Evolutionary conservation across 495 filamentous ascomycete genomes (phyloP).

Genomic region (Saxophila tyrrhenica): DNA sequence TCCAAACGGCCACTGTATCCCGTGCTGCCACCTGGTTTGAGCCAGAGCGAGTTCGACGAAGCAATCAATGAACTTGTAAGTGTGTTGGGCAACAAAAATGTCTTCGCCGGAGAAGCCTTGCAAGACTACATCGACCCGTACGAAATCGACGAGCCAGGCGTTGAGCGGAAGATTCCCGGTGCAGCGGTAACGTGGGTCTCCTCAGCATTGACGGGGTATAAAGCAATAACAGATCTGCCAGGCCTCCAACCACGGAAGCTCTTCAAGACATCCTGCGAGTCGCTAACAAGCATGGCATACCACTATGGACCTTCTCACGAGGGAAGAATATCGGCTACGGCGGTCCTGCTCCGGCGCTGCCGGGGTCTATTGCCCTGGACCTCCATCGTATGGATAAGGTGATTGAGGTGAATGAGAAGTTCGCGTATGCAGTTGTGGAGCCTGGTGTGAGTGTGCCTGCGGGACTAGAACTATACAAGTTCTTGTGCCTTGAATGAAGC

Average conservation of each 20-base stretch:
- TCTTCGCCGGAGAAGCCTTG: slow-evolving; percentile 29
- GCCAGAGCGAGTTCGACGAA: slow-evolving; percentile 24
- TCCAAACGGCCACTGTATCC: slow-evolving; percentile 8
- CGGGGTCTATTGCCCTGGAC: slow-evolving; percentile 42
- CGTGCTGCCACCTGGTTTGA: slow-evolving; percentile 35
- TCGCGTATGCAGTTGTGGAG: slow-evolving; percentile 43
- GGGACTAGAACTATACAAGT: too few species aligned
- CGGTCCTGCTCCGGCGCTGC: slow-evolving; percentile 43
- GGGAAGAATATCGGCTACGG: slow-evolving; percentile 47
- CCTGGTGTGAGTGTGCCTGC: slow-evolving; percentile 51
- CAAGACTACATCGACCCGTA: slow-evolving; percentile 38
- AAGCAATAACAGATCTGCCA: slow-evolving; percentile 16
- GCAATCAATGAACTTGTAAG: slow-evolving; percentile 25
- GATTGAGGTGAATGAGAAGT: slow-evolving; percentile 41
- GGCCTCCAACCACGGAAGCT: slow-evolving; percentile 17
- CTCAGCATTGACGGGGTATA: slow-evolving; percentile 11
- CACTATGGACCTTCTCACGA: slow-evolving; percentile 44
- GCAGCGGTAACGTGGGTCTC: slow-evolving; percentile 31
- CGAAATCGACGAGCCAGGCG: slow-evolving; percentile 29
- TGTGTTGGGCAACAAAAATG: slow-evolving; percentile 27
- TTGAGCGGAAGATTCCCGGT: slow-evolving; percentile 32
- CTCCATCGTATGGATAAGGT: slow-evolving; percentile 46
- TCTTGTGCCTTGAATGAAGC: too few species aligned
- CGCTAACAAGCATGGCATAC: slow-evolving; percentile 39
- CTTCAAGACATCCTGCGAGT: slow-evolving; percentile 37